Evolutionary conservation across 1,284 basidiomycete genomes (phyloP), one percentile per base, ranked within the genome.

Genomic region (Irpex sp.): DNA sequence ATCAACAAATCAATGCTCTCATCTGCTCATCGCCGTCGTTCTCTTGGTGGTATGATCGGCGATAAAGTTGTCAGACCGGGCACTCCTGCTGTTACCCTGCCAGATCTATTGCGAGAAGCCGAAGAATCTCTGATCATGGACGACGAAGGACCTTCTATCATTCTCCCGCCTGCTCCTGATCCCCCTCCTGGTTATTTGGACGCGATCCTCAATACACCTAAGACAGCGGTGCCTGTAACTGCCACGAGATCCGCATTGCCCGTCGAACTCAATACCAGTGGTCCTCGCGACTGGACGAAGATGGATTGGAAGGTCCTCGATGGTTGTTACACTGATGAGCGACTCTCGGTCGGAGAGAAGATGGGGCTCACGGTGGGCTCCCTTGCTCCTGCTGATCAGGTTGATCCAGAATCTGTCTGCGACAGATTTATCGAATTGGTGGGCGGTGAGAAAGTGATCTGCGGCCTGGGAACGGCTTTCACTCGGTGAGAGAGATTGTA

Each of bases 291-390:
- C 46, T 92, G 89, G 88, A 80, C 81, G 5, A 91, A 89, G 71
- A 83, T 85, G 33, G 86, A 89, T 62, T 92, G 88, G 87, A 90
- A 88, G 72, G 72, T 80, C 46, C 79, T 94, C 36, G 89, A 92
- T 72, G 83, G 83, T 31, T 94, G 91, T 70, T 87, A 93, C 67
- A 87, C 87, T 5, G 87, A 90, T 61, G 87, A 89, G 72, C 77
- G 88, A 17, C 72, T 88, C 26, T 77, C 79, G 5, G 67, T 83
- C 35, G 83, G 78, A 1, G 72, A 71, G 33, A 67, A 75, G 26
- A 65, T 75, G 0, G 69, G 63, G n/a, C 54, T 60, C 5, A 74
- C 76, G 19, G 68, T 69, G 7, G 49, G 49, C n/a, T n/a, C 53
- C 26, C 67, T 89, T 54, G 84, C 78, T 0, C 74, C 80, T 55